These are phyloP conservation scores for Lentinula sp. DNA, from an alignment of 768 basidiomycete species.

Conservation along the genomic window DNA sequence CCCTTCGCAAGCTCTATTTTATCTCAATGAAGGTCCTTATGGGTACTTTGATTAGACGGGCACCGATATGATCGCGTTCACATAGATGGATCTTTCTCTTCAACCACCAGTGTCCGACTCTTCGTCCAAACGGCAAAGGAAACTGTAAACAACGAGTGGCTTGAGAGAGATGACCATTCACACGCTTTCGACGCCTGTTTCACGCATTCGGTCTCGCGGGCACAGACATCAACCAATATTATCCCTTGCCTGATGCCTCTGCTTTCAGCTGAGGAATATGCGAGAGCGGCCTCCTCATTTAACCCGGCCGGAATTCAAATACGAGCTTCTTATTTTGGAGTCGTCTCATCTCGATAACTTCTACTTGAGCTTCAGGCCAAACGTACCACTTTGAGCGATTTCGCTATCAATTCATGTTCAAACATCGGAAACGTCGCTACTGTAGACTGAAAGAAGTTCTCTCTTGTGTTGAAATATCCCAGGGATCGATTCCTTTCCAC, in stretches of 20 bases:
- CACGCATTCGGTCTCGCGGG: conserved; percentile 48
- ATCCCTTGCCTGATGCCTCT: conserved; percentile 74
- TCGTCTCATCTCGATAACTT: conserved; percentile 50
- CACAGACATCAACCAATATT: conserved; percentile 72
- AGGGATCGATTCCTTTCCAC: conserved; percentile 27
- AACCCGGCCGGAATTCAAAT: conserved; percentile 23
- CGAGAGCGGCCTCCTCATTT: conserved; percentile 27
- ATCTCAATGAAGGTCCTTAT: too few relatives aligned
- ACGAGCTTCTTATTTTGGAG: conserved; percentile 23
- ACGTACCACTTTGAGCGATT: conserved; percentile 63
- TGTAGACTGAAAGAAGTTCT: conserved; percentile 67
- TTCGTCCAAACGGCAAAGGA: background rate
- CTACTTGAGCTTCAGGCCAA: conserved; percentile 74
- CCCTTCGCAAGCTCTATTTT: too few relatives aligned
- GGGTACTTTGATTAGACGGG: too few relatives aligned
- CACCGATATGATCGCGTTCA: too few relatives aligned
- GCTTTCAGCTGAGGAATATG: conserved; percentile 56
- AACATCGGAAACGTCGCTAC: conserved; percentile 58
- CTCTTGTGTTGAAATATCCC: conserved; percentile 50
- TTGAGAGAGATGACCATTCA: conserved; percentile 37
- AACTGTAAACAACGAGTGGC: background rate
- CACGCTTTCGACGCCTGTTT: conserved; percentile 85
- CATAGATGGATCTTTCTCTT: too few relatives aligned
- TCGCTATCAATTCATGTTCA: conserved; percentile 53
- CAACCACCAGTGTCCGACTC: background rate